Conservation (phyloP, 306 rosid genomes). For the Glycine soja region DNA sequence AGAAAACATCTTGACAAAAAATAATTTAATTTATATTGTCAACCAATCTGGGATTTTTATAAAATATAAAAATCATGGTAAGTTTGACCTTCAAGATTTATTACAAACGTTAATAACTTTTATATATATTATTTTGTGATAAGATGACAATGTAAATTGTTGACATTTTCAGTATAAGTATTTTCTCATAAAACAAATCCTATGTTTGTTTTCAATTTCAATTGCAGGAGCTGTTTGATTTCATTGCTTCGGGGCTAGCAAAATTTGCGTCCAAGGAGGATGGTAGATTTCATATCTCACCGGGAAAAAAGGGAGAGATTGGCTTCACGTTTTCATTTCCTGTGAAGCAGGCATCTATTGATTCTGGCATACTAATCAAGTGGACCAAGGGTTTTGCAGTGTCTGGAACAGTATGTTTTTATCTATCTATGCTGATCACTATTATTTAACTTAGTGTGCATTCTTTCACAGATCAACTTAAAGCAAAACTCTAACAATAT, state of each 20-base stretch:
- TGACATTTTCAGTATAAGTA: neutral
- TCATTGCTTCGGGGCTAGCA: slow-evolving; percentile 80
- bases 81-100: no score
- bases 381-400: slow-evolving; percentile 98
- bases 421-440: neutral
- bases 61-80: no score
- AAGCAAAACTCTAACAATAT: neutral
- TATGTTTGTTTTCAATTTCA: no score
- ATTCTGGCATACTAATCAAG: slow-evolving; percentile 87
- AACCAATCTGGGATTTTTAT: no score
- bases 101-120: no score
- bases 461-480: neutral
- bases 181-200: no score
- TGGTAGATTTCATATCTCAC: slow-evolving; percentile 56
- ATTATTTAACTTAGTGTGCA: neutral
- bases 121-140: no score
- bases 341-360: slow-evolving; percentile 84
- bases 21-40: no score
- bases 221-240: slow-evolving; percentile 81
- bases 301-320: slow-evolving; percentile 74
- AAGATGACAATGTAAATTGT: no score
- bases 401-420: slow-evolving; percentile 77
- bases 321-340: slow-evolving; percentile 98
- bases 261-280: slow-evolving; percentile 72
- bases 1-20: no score